Evolutionary conservation across 768 basidiomycete species (phyloP), one percentile per base, ranked within the genome.

Genomic region (Amanita jacksonii): DNA sequence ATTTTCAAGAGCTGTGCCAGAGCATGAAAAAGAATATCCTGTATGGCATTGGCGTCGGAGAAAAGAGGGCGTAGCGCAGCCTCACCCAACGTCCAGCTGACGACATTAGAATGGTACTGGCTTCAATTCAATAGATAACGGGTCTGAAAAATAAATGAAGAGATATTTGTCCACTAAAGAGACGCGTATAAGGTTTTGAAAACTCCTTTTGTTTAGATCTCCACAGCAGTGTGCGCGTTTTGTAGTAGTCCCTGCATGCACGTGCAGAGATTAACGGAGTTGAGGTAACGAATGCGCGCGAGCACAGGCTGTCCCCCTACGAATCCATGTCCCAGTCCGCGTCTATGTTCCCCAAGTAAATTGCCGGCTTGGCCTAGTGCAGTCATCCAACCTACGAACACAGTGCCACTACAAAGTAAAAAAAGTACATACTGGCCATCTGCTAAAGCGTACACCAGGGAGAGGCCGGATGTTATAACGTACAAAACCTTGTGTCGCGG

Each of bases 61-160:
- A 61, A 20, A 59, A 57, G 18, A 38, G 9, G 57, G 57, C 16
- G 72, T 68, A 4, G 54, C 61, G 9, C 62, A 51, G 3, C 73
- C 72, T 1, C 49, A 62, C 31, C 37, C 52, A 41, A 52, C 62
- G 49, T 61, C 66, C 33, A 54, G 65, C 39, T 12, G 53, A 52
- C 8, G 53, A 57, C 3, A 54, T 79, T 9, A 60, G 60, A 18
- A 73, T 72, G 5, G 61, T 80, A 22, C 60, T 74, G 28, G 73
- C 67, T n/a, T n/a, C n/a, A n/a, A n/a, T n/a, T n/a, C n/a, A n/a
- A n/a, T n/a, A n/a, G n/a, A n/a, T n/a, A n/a, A n/a, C n/a, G n/a
- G n/a, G n/a, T n/a, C 81, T 41, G 79, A 82, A 61, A 79, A 82
- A 53, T n/a, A n/a, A 79, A 81, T 38, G 78, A 83, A 38, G 57